Evolutionary conservation across 257 asterid species (phyloP).

Genomic region (Solanum lignicaule): DNA sequence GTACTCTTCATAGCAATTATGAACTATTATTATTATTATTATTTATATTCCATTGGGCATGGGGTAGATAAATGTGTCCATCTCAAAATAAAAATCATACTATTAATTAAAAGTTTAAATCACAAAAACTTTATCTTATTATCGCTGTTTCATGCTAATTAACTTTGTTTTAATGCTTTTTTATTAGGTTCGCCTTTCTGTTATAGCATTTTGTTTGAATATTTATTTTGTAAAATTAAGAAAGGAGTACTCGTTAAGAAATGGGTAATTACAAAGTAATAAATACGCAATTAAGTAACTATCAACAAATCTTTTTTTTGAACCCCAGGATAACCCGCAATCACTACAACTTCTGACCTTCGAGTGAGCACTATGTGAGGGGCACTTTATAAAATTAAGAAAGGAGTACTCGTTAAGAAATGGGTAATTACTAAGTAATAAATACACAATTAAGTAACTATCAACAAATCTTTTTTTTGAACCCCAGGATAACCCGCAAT

Average conservation of each 20-base stretch:
- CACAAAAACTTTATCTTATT: not conserved
- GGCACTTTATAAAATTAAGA: no score
- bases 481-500: fast-evolving
- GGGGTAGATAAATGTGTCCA: not conserved
- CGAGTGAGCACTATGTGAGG: no score
- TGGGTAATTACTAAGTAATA: not conserved
- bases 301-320: no score
- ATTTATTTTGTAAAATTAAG: no score
- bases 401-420: not conserved
- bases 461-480: no score
- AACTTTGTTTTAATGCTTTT: not conserved
- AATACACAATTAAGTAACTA: not conserved
- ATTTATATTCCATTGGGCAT: not conserved
- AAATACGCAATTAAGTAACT: not conserved
- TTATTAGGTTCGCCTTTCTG: not conserved
- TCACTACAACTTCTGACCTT: no score
- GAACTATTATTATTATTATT: not conserved
- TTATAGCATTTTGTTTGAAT: not conserved
- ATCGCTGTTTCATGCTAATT: not conserved
- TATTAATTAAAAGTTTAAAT: not conserved
- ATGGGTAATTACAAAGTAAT: not conserved
- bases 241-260: not conserved
- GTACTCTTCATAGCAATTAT: conserved; percentile 11
- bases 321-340: fast-evolving
- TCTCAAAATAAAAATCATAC: not conserved